phyloP scores from a whole-genome alignment of 1,284 basidiomycete genomes.

The Trametes sp. region DNA sequence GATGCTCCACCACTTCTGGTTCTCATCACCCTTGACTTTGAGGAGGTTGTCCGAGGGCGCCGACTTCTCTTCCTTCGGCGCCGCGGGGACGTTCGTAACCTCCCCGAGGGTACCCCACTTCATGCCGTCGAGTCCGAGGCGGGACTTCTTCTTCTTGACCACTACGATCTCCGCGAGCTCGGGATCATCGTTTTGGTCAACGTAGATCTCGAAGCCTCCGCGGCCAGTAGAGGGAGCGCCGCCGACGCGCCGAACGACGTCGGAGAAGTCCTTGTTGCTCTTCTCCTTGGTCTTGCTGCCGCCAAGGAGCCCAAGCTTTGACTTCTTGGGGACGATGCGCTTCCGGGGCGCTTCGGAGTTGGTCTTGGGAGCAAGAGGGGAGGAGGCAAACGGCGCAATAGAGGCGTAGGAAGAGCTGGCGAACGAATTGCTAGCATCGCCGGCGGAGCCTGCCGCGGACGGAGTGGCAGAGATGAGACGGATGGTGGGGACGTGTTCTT shows the following conservation, averaged over 20 bases:
- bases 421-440: conserved; percentile 38
- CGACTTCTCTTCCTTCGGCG: conserved; percentile 36
- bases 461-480: conserved; percentile 74
- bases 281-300: conserved; percentile 42
- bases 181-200: conserved; percentile 69
- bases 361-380: conserved; percentile 44
- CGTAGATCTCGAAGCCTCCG: conserved; percentile 75
- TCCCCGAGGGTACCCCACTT: conserved; percentile 64
- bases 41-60: conserved; percentile 39
- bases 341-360: conserved; percentile 48
- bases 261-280: conserved; percentile 60
- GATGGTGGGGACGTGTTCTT: conserved; percentile 61
- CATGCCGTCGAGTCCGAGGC: conserved; percentile 67
- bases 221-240: conserved; percentile 48
- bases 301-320: conserved; percentile 64
- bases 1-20: conserved; percentile 82
- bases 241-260: conserved; percentile 67
- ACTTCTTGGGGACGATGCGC: conserved; percentile 79
- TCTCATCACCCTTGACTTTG: conserved; percentile 65
- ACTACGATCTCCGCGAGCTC: conserved; percentile 75
- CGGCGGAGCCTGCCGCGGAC: conserved; percentile 55
- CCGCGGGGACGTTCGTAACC: conserved; percentile 62
- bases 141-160: conserved; percentile 81
- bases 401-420: conserved; percentile 41
- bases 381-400: conserved; percentile 41